phyloP scores from a whole-genome alignment of 148 eudicot genomes.

The Nepenthes gracilis region DNA sequence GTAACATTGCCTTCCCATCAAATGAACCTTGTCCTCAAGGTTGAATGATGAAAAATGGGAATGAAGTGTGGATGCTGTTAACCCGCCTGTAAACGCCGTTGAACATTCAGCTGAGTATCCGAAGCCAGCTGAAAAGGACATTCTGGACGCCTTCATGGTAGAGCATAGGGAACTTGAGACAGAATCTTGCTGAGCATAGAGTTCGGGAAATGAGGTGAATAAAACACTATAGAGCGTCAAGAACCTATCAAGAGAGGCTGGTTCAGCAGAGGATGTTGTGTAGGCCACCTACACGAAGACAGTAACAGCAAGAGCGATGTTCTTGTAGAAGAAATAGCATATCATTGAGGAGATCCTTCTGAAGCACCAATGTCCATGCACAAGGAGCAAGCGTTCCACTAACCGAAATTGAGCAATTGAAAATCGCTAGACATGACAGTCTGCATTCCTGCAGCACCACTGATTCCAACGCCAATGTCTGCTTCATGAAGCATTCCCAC shows the following conservation, averaged over 20 bases:
- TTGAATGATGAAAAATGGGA: no score
- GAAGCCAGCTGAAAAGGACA: no score
- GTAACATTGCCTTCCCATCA: no score
- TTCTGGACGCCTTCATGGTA: no score
- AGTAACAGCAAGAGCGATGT: slow-evolving; percentile 60
- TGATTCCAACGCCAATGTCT: slow-evolving; percentile 82
- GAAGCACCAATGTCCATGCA: slow-evolving; percentile 99
- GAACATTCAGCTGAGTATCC: no score
- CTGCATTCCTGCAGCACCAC: slow-evolving; percentile 97
- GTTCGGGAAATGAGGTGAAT: slow-evolving; percentile 87
- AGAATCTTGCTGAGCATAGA: slow-evolving; percentile 70
- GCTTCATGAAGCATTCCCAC: slow-evolving; percentile 99
- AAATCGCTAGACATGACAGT: slow-evolving; percentile 97
- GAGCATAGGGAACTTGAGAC: slow-evolving; percentile 56
- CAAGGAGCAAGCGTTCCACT: slow-evolving; percentile 83
- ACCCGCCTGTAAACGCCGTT: no score
- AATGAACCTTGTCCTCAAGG: no score
- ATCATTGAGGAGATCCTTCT: slow-evolving; percentile 96
- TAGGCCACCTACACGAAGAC: slow-evolving; percentile 69
- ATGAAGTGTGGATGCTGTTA: no score
- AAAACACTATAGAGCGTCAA: slow-evolving; percentile 74
- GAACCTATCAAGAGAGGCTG: slow-evolving; percentile 89
- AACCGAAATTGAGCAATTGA: slow-evolving; percentile 95
- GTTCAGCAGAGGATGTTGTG: slow-evolving; percentile 71
- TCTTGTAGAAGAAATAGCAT: slow-evolving; percentile 97